These are phyloP conservation scores for Phialophora macrospora DNA, from an alignment of 2,329 filamentous ascomycete genomes.

Conservation along the genomic window DNA sequence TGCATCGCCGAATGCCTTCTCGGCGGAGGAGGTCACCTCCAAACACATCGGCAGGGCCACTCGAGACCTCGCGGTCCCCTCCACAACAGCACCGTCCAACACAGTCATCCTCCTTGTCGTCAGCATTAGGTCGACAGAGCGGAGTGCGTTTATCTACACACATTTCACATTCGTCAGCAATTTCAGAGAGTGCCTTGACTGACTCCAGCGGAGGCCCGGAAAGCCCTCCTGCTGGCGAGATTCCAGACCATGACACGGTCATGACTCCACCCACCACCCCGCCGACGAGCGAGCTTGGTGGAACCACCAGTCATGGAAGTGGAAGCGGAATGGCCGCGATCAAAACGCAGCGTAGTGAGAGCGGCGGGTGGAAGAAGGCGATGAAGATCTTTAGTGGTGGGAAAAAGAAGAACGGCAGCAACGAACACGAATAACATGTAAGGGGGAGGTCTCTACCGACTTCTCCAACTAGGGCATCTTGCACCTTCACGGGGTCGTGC, in stretches of 20 bases:
- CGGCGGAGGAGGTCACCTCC: constrained; percentile 37
- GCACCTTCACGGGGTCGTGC: constrained; percentile 3
- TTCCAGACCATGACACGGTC: constrained; percentile 38
- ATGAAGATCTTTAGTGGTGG: constrained; percentile 49
- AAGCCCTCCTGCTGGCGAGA: constrained; percentile 47
- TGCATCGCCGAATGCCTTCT: constrained; percentile 30
- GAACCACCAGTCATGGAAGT: constrained; percentile 20
- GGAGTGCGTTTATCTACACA: constrained; percentile 40
- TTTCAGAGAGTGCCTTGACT: constrained; percentile 48
- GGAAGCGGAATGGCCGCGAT: constrained; percentile 29
- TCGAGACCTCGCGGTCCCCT: constrained; percentile 38
- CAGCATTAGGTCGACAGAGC: constrained; percentile 45
- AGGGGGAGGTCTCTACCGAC: constrained; percentile 2
- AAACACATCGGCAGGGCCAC: constrained; percentile 37
- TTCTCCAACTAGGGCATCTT: constrained; percentile 9
- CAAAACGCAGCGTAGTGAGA: constrained; percentile 47
- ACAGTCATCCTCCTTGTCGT: constrained; percentile 44
- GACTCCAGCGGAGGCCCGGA: constrained; percentile 55
- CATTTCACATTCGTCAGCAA: constrained; percentile 46
- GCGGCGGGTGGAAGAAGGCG: constrained; percentile 58
- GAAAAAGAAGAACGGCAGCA: constrained; percentile 40
- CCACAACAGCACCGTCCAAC: constrained; percentile 40
- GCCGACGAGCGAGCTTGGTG: constrained; percentile 50
- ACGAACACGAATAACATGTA: constrained; percentile 30
- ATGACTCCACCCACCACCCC: constrained; percentile 60